Evolutionary conservation across 768 basidiomycete genomes (phyloP), one percentile per base, ranked within the genome.

Genomic region (Gymnopilus dilepis): DNA sequence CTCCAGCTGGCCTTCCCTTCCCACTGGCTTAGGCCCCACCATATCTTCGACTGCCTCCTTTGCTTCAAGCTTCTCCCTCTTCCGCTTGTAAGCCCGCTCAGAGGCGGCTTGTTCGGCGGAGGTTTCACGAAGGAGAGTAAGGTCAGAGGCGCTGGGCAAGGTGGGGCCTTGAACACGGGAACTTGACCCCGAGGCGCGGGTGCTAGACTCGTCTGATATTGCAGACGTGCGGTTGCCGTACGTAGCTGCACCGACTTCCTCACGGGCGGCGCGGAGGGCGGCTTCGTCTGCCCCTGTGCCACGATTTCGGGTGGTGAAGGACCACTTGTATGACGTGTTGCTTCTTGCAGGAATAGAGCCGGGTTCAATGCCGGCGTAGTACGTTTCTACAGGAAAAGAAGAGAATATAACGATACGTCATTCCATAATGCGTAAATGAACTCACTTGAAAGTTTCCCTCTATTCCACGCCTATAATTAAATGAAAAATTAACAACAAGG

Each of bases 311-410:
- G 86, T 83, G 2, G 89, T 87, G 69, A 96, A 95, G 0, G 86
- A 85, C 94, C 94, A 96, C 76, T 92, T 94, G 75, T 94, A 95
- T 0, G 83, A 86, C 4, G 95, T 96, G 60, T 91, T 87, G 47
- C 84, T 79, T 33, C 86, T 87, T 2, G 91, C 86, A 6, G 84
- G 69, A 33, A 84, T 77, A 2, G 78, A 74, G 2, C 83, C 78
- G 11, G 84, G 78, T 63, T 84, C 85, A 61, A 91, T 79, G 17
- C 87, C 88, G 19, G 82, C 76, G 67, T 94, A 77, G 55, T 71
- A 72, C 55, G 74, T 73, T 24, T 61, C 72, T 74, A 19, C 11
- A 12, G 24, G 21, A 34, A 30, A 40, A 21, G 48, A 17, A 33
- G 19, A 12, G 43, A 21, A 19, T 13, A 33, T 24, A 34, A 31